Evolutionary conservation across 139 green algal species (phyloP).

Genomic region (Coccomyxa sp.): DNA sequence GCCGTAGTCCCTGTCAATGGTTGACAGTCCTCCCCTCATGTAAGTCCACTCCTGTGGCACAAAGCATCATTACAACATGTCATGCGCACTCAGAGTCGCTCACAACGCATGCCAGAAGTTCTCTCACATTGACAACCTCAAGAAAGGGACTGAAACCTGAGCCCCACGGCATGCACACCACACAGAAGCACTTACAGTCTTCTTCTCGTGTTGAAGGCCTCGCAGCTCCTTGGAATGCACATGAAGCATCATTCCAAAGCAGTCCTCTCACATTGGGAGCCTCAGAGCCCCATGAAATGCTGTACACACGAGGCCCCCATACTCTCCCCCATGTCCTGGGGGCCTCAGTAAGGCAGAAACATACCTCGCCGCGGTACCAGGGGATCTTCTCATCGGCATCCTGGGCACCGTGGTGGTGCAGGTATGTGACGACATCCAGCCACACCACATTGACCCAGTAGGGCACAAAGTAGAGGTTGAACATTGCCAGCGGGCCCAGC

Average conservation of each 20-base stretch:
- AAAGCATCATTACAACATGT: not conserved
- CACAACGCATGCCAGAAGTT: not conserved
- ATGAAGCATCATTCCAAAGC: too few species aligned
- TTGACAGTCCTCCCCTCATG: constrained; percentile 87
- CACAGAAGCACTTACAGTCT: too few species aligned
- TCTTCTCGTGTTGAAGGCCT: too few species aligned
- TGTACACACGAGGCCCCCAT: too few species aligned
- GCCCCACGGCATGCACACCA: too few species aligned
- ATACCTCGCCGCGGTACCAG: constrained; percentile 80
- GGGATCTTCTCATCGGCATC: constrained; percentile 78
- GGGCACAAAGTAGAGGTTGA: constrained; percentile 89
- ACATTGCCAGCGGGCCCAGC: constrained; percentile 69
- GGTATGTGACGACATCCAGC: constrained; percentile 95
- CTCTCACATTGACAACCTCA: too few species aligned
- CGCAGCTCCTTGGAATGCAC: too few species aligned
- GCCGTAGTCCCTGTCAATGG: constrained; percentile 91
- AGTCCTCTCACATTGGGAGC: too few species aligned
- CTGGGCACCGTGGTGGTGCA: constrained; percentile 86
- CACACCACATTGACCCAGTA: constrained; percentile 90
- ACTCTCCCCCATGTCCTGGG: too few species aligned
- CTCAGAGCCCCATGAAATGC: too few species aligned
- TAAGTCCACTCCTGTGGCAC: constrained; percentile 85
- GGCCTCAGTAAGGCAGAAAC: not conserved
- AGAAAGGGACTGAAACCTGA: too few species aligned
- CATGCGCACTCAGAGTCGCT: not conserved